Evolutionary conservation across 805 yeast genomes (phyloP), one percentile per base, ranked within the genome.

Genomic region (Pichia nakasei): DNA sequence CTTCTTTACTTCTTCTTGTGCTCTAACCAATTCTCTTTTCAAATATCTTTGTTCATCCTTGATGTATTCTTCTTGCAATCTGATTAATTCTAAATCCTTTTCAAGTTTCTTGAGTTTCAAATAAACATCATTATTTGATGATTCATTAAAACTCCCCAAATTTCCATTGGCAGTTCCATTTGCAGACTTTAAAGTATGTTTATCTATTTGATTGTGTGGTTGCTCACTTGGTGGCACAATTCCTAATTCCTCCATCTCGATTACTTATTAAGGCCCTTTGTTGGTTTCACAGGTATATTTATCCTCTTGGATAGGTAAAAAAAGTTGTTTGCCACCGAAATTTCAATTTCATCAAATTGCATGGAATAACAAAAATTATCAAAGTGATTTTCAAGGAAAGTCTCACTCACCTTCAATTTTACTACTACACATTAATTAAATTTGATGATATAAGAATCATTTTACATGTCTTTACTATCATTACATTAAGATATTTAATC

Each of bases 41-140:
- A 93, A 73, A 66, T 91, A 96, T 59, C 96, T 93, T 60, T 89
- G 97, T 64, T 93, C 99, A 63, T 93, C 98, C 60, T 94, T 93
- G 61, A 93, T 88, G 64, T 91, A 94, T 48, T 89, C 97, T 63
- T 93, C 99, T 65, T 93, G 98, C 52, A 93, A 71, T 47, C 75
- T 67, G 49, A 93, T 68, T 41, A 93, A 69, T 54, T 91, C 96
- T 57, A 85, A 74, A 60, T 91, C 96, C 53, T 89, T 87, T 61
- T 94, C 95, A 50, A 93, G 73, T 60, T 80, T 85, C 73, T 93
- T 94, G 55, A 91, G 72, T 54, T 76, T 83, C 52, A 86, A 67
- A 66, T 93, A 93, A 33, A 83, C 83, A 61, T 93, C 97, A 21
- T 66, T 61, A 40, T 60, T 54, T 2, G 32, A 27, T 13, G 32